Conservation (phyloP, 352 stramenopile genomes). For the Pythium pectinolyticum region DNA sequence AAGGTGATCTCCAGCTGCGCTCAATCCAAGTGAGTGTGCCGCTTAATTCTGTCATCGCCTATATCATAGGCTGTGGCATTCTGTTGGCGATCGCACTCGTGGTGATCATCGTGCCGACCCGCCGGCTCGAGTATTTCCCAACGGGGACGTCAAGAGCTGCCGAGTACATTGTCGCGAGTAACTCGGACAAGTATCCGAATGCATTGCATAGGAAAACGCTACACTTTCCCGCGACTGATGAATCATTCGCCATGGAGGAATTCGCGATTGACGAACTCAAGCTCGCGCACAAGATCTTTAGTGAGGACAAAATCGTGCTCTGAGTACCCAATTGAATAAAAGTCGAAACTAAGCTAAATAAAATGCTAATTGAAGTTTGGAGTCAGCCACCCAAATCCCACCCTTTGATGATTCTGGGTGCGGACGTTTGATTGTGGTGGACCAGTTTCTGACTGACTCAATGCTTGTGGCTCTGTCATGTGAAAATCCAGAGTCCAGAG, state of each 20-base stretch:
- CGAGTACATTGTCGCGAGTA: conserved; percentile 5
- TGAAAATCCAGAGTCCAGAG: no score
- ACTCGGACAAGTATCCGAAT: conserved; percentile 8
- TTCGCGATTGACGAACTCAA: conserved; percentile 10
- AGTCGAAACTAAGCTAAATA: no score
- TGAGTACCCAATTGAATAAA: no score
- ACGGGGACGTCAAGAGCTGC: background rate
- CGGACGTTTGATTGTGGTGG: no score
- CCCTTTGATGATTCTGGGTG: no score
- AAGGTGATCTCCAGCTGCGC: conserved; percentile 3
- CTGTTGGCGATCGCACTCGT: conserved; percentile 4
- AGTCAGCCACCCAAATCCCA: no score
- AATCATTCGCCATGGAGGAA: conserved; percentile 5
- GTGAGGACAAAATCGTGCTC: conserved; percentile 1
- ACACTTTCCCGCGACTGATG: conserved; percentile 7
- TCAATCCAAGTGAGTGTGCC: conserved; percentile 15
- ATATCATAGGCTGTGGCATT: background rate
- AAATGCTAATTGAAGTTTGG: no score
- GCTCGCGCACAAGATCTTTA: background rate
- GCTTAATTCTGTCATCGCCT: background rate
- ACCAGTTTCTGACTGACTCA: no score
- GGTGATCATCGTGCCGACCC: background rate
- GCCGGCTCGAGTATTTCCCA: conserved; percentile 14
- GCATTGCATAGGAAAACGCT: conserved; percentile 8
- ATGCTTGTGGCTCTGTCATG: no score